Conservation (phyloP, 495 filamentous ascomycete species). For the Polyplosphaeria fusca region DNA sequence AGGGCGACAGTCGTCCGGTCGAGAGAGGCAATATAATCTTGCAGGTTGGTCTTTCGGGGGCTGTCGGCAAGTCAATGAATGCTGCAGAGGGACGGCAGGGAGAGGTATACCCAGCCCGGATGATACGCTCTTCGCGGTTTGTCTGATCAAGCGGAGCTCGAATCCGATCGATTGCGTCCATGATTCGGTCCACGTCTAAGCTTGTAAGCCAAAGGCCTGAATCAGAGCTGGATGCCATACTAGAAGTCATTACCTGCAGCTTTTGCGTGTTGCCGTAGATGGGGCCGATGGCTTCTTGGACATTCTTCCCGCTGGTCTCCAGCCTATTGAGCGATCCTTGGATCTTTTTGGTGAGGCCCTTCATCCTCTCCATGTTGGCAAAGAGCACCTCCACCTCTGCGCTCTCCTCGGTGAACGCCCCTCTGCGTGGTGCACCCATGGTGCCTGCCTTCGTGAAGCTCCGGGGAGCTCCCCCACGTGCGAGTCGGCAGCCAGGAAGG, state of each 20-base stretch:
- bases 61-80: slow-evolving; percentile 41
- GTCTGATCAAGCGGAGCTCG: slow-evolving; percentile 85
- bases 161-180: slow-evolving; percentile 80
- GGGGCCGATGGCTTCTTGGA: slow-evolving; percentile 87
- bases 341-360: slow-evolving; percentile 85
- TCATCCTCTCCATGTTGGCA: slow-evolving; percentile 64
- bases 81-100: not conserved
- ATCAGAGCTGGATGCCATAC: not conserved
- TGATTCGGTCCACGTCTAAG: slow-evolving; percentile 77
- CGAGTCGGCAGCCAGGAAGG: no score
- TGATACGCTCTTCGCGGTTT: slow-evolving; percentile 83
- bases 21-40: slow-evolving; percentile 83
- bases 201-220: not conserved
- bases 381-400: slow-evolving; percentile 68
- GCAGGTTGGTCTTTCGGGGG: slow-evolving; percentile 72
- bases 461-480: not conserved
- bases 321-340: slow-evolving; percentile 79
- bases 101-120: slow-evolving; percentile 66
- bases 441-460: slow-evolving; percentile 23
- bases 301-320: slow-evolving; percentile 80
- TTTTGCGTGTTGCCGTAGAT: slow-evolving; percentile 89
- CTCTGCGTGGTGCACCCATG: slow-evolving; percentile 35
- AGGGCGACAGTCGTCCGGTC: slow-evolving; percentile 83
- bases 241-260: slow-evolving; percentile 66
- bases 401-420: slow-evolving; percentile 63